Percentiles rank a stretch among this genome's conserved stretches.
phyloP scores from a whole-genome alignment of 2,329 filamentous ascomycete species.

The Dothideomycetes sp. region DNA sequence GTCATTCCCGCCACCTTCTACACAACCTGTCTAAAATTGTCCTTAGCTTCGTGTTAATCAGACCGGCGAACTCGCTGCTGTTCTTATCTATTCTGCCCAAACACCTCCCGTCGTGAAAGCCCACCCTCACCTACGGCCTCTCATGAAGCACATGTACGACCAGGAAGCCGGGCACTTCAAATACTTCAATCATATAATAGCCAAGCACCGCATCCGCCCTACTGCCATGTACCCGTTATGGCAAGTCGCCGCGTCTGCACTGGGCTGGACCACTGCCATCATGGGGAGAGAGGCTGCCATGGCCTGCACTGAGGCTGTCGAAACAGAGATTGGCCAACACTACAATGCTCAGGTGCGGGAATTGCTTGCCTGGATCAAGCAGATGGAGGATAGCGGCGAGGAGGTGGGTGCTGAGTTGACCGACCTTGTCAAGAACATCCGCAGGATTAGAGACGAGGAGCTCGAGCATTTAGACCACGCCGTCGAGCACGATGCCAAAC shows the following conservation, averaged over 20 bases:
- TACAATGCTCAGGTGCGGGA: constrained; percentile 86
- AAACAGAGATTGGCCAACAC: constrained; percentile 93
- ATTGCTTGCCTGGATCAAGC: constrained; percentile 67
- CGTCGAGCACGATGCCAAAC: constrained; percentile 82
- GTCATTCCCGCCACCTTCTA: constrained; percentile 13
- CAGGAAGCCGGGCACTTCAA: constrained; percentile 82
- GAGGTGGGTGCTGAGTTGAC: constrained; percentile 69
- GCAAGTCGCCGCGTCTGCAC: constrained; percentile 64
- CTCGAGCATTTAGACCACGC: constrained; percentile 94
- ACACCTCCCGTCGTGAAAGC: constrained; percentile 67
- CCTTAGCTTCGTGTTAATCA: constrained; percentile 82
- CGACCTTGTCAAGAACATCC: constrained; percentile 60
- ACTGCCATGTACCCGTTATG: constrained; percentile 89
- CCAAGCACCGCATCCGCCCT: constrained; percentile 79
- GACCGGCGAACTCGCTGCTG: constrained; percentile 92
- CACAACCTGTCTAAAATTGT: constrained; percentile 1
- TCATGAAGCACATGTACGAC: constrained; percentile 98
- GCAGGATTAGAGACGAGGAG: constrained; percentile 87
- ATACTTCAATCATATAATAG: constrained; percentile 75
- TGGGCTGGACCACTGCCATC: constrained; percentile 83
- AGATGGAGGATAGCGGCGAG: constrained; percentile 67
- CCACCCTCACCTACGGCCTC: constrained; percentile 75
- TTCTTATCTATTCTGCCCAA: constrained; percentile 85
- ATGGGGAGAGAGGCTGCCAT: constrained; percentile 91
- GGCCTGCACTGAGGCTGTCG: constrained; percentile 96